Evolutionary conservation across 805 yeast genomes (phyloP).

Genomic region (Candida golubevii): DNA sequence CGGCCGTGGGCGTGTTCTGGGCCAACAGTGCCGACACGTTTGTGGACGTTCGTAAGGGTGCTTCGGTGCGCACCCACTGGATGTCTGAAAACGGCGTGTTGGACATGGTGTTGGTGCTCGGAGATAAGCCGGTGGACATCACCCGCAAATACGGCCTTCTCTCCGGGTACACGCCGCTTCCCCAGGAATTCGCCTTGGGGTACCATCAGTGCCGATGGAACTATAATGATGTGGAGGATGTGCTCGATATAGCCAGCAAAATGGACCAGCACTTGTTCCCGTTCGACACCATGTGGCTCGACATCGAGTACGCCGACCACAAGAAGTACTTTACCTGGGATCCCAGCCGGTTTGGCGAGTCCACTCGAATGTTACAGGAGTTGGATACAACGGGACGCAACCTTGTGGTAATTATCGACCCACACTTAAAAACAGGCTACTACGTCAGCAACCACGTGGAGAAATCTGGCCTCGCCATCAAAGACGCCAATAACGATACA

Average conservation of each 20-base stretch:
- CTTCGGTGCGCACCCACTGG: constrained; percentile 69
- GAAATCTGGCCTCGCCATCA: constrained; percentile 42
- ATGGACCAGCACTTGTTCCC: constrained; percentile 78
- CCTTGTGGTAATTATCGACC: constrained; percentile 83
- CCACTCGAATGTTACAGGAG: constrained; percentile 58
- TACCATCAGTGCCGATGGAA: constrained; percentile 99
- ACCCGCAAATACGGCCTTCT: constrained; percentile 58
- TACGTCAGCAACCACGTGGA: constrained; percentile 53
- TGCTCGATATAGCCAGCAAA: constrained; percentile 59
- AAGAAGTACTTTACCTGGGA: constrained; percentile 94
- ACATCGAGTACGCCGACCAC: constrained; percentile 83
- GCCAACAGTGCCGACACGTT: constrained; percentile 89
- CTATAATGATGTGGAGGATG: constrained; percentile 84
- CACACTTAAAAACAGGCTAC: constrained; percentile 78
- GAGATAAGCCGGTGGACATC: constrained; percentile 51
- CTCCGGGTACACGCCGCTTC: constrained; percentile 72
- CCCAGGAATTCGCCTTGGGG: constrained; percentile 75
- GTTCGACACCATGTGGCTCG: constrained; percentile 91
- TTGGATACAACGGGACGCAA: constrained; percentile 73
- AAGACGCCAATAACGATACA: constrained; percentile 42
- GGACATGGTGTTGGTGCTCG: constrained; percentile 69
- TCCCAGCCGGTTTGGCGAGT: constrained; percentile 65
- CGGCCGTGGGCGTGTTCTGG: constrained; percentile 83
- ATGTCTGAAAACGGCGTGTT: constrained; percentile 85
- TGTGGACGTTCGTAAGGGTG: constrained; percentile 57